Evolutionary conservation across 2,329 filamentous ascomycete species (phyloP).

Genomic region (Madurella mycetomatis): DNA sequence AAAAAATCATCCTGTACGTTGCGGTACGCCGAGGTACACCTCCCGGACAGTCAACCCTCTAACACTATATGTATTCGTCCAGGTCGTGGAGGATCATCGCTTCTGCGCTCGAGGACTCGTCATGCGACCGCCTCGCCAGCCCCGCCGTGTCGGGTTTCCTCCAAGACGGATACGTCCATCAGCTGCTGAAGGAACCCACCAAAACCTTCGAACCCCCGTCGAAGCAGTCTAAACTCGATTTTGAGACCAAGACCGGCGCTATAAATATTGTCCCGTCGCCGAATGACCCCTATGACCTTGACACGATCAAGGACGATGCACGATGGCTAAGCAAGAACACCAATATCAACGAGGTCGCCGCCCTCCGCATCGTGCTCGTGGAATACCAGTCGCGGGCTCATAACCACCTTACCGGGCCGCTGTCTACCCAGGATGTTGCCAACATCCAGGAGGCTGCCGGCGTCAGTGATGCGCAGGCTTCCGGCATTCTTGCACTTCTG

Average conservation of each 20-base stretch:
- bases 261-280: conserved; percentile 73
- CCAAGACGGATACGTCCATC: conserved; percentile 61
- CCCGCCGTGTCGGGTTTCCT: conserved; percentile 64
- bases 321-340: conserved; percentile 78
- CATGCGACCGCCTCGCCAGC: conserved; percentile 50
- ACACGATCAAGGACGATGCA: conserved; percentile 77
- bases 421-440: conserved; percentile 72
- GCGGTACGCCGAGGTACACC: conserved; percentile 23
- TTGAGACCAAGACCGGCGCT: conserved; percentile 80
- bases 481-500: conserved; percentile 53
- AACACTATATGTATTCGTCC: conserved; percentile 7
- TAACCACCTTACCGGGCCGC: conserved; percentile 64
- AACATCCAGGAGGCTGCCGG: conserved; percentile 73
- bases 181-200: conserved; percentile 64
- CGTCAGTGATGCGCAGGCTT: conserved; percentile 54
- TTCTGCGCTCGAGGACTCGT: conserved; percentile 52
- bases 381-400: conserved; percentile 81
- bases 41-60: not conserved
- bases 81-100: conserved; percentile 61
- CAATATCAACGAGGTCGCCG: conserved; percentile 73
- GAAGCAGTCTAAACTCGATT: conserved; percentile 61
- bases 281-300: conserved; percentile 65
- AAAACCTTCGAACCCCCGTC: conserved; percentile 62
- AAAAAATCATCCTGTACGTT: conserved; percentile 72
- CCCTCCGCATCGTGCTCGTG: conserved; percentile 72